Evolutionary conservation across 768 basidiomycete species (phyloP), one percentile per base, ranked within the genome.

Genomic region (Russula abietina): DNA sequence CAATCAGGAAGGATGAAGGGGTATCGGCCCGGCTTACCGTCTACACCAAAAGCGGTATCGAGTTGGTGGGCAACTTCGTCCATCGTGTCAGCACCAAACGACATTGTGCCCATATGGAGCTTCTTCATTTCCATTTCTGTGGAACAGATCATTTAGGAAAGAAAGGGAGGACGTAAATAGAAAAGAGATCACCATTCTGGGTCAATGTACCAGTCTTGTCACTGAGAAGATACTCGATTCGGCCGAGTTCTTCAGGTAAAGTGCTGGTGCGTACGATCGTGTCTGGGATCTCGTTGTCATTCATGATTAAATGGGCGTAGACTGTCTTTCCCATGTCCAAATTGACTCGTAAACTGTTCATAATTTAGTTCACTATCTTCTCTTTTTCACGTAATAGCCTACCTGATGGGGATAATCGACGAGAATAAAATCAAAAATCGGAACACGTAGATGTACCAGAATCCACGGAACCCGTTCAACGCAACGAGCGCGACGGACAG

Each of bases 261-360:
- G 97, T 99, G 70, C 90, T 93, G n/a, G 97, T 98, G 16, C 97
- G 82, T 9, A 98, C 97, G 65, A 98, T 97, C 4, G 97, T 97
- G 52, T 87, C 85, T 4, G 94, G 93, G 67, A 99, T 99, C 74
- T 98, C 93, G 50, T 69, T 71, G 75, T 98, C 97, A 56, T 84
- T 87, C 88, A 95, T 93, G 60, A 98, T 98, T 67, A 94, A 91
- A 48, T 90, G 87, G 0, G 93, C 94, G 69, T 99, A 99, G 48
- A 98, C 90, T 1, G 95, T 98, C 76, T 99, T 99, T 60, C 97
- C 97, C 95, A 99, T 98, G 73, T 99, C 97, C 57, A 99, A 81
- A 69, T 99, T 99, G 57, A 99, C 96, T n/a, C 97, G 90, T 59
- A 99, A 78, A 80, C 95, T 98, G 71, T 7, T 33, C 17, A 43